Evolutionary conservation across 768 basidiomycete genomes (phyloP).

Genomic region (Phylloporus scabripes): DNA sequence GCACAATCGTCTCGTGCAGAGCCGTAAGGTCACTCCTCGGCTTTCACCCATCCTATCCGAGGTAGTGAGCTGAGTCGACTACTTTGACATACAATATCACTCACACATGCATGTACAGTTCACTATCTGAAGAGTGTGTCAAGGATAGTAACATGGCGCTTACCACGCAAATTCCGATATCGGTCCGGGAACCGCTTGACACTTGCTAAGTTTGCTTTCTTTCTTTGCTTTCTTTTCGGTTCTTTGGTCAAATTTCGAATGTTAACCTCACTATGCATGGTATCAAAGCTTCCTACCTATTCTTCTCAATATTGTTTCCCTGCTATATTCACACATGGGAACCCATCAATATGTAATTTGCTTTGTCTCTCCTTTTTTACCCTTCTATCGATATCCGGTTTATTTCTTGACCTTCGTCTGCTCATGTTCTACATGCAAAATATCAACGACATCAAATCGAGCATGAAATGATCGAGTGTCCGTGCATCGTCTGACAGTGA

Average conservation of each 20-base stretch:
- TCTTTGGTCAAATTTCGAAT: no score
- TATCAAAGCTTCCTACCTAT: background rate
- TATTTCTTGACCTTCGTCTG: background rate
- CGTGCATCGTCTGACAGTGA: background rate
- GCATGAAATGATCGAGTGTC: background rate
- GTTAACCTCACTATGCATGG: background rate
- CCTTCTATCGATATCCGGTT: no score
- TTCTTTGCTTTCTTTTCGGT: background rate
- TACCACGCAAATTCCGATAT: constrained; percentile 6
- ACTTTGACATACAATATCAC: background rate
- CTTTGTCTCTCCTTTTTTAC: no score
- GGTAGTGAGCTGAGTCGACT: background rate
- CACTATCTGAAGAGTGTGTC: background rate
- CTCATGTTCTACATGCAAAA: background rate
- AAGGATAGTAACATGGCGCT: background rate
- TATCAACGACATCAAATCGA: background rate
- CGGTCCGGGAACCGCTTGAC: background rate
- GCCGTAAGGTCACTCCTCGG: constrained; percentile 16
- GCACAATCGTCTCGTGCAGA: constrained; percentile 14
- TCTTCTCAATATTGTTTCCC: background rate
- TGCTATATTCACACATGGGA: background rate
- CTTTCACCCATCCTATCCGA: background rate
- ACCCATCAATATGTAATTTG: no score
- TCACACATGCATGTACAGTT: background rate
- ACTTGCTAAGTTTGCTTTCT: background rate